Base-by-base conservation (phyloP, 805 yeast genomes). In the Maudiozyma bulderi region DNA sequence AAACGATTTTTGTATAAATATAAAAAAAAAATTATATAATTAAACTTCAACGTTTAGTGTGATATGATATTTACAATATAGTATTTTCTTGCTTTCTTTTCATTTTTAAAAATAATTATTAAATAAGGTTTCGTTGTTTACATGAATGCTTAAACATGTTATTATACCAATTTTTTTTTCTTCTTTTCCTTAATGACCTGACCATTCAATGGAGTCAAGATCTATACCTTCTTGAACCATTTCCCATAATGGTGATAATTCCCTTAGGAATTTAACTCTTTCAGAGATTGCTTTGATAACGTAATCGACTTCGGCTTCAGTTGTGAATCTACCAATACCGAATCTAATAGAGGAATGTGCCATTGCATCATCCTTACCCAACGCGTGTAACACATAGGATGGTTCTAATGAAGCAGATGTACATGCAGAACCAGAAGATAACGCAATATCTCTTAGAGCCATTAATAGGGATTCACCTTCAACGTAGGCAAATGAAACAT, bases 201-300 rank as follows among this genome's bases (percentile, higher is more conserved):
- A 86, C 99, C 99, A 93, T 72, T 93, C 95, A 61, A 93, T 93
- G 34, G 95, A 77, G 62, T 84, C 78, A 66, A 93, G 74, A 65
- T 93, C 99, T 61, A 93, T 91, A 57, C 99, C 99, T 57, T 93
- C 98, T 70, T 93, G 96, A 50, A 88, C 96, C 98, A 93, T 90
- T 73, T 93, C 99, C 98, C 98, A 93, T 60, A 93, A 74, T 45
- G 99, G 99, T 50, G 93, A 82, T 70, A 93, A 75, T 62, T 89
- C 91, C 70, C 99, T 81, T 65, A 93, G 77, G 70, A 88, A 88
- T 54, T 82, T 83, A 48, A 93, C 98, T 69, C 97, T 81, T 66
- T 87, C 90, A 49, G 80, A 75, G 50, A 93, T 87, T 11, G 96
- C 96, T 51, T 84, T 74, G 55, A 93, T 76, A 45, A 93, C 99